phyloP scores from a whole-genome alignment of 352 stramenopile species.

The Phytophthora syringae region DNA sequence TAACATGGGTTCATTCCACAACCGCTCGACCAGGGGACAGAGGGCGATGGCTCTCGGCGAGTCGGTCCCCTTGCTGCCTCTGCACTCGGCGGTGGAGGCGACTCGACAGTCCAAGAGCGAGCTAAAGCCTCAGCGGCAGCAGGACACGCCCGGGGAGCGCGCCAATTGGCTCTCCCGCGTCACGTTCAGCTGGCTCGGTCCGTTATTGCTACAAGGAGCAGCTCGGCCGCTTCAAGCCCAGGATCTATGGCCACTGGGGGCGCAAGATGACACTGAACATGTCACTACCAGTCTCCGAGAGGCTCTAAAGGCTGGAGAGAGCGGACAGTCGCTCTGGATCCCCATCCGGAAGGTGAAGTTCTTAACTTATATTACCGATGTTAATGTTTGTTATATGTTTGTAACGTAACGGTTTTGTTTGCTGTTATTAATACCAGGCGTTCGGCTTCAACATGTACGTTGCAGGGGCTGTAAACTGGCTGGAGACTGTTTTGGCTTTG shows the following conservation, averaged over 20 bases:
- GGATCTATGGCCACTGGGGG: constrained; percentile 52
- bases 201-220: constrained; percentile 44
- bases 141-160: neutral
- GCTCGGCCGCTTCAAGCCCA: constrained; percentile 39
- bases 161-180: constrained; percentile 31
- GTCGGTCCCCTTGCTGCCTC: constrained; percentile 24
- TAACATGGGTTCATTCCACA: too few relatives aligned
- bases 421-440: constrained; percentile 33
- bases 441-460: constrained; percentile 92
- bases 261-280: constrained; percentile 35
- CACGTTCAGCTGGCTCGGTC: constrained; percentile 53
- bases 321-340: constrained; percentile 45
- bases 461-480: constrained; percentile 91
- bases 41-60: neutral
- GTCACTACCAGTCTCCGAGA: constrained; percentile 42
- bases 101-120: neutral
- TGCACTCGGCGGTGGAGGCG: constrained; percentile 19
- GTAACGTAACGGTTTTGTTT: neutral
- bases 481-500: constrained; percentile 93
- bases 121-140: neutral
- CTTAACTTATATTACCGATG: neutral
- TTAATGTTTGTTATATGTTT: too few relatives aligned
- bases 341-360: constrained; percentile 36
- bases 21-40: neutral
- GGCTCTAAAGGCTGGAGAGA: constrained; percentile 14